phyloP scores from a whole-genome alignment of 371 early-diverging fungal genomes.

The Saksenaea vasiformis region DNA sequence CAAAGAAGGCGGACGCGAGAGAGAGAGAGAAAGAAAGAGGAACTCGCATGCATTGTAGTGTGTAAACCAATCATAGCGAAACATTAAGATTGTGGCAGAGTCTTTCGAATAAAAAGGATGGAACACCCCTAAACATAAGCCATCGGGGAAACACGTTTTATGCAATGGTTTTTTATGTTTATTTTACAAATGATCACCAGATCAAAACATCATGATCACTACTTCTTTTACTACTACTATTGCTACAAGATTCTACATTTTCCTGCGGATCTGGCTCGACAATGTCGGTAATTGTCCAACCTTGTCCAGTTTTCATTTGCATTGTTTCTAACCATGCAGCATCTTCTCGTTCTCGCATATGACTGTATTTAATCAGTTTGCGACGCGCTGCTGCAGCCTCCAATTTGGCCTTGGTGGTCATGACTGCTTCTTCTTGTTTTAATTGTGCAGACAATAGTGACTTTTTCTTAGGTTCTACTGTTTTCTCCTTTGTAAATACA shows the following conservation, averaged over 20 bases:
- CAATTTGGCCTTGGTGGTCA: slow-evolving; percentile 11
- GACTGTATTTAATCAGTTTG: neutral
- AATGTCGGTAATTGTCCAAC: neutral
- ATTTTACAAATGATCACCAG: neutral
- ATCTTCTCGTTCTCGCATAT: slow-evolving; percentile 13
- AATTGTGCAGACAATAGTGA: slow-evolving; percentile 7
- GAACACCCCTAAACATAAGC: too few relatives aligned
- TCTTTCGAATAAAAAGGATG: too few relatives aligned
- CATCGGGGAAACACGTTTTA: neutral
- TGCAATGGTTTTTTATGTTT: neutral
- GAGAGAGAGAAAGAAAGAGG: too few relatives aligned
- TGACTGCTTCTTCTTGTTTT: neutral
- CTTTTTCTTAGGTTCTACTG: slow-evolving; percentile 16
- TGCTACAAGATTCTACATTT: neutral
- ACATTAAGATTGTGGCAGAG: too few relatives aligned
- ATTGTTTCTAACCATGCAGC: slow-evolving; percentile 15
- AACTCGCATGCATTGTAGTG: too few relatives aligned
- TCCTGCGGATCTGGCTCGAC: neutral
- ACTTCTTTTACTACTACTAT: neutral
- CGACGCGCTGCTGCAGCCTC: slow-evolving; percentile 10
- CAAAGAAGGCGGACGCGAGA: too few relatives aligned
- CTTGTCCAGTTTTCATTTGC: slow-evolving; percentile 25
- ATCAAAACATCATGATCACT: slow-evolving; percentile 5
- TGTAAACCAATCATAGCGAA: too few relatives aligned
- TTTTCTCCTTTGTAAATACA: neutral